These are phyloP conservation scores for Aspergillus ostianus DNA, from an alignment of 495 filamentous ascomycete species.

Conservation along the genomic window DNA sequence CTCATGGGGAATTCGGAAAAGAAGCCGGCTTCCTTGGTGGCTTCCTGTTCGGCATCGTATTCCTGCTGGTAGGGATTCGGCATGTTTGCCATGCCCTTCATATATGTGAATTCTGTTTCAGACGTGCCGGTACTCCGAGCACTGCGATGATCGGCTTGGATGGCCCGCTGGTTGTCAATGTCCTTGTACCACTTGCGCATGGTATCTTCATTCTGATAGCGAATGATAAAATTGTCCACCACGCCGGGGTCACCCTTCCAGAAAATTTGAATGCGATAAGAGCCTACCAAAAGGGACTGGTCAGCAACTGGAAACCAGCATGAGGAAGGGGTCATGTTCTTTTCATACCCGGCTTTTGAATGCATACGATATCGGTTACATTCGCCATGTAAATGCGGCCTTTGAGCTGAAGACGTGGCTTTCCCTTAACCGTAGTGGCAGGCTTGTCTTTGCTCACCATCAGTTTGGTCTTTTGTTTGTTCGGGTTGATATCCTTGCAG, in stretches of 20 bases:
- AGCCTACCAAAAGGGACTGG: constrained; percentile 50
- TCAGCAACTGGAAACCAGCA: background rate
- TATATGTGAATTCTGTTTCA: constrained; percentile 76
- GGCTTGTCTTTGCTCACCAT: constrained; percentile 65
- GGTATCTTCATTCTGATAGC: constrained; percentile 81
- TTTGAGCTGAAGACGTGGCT: constrained; percentile 86
- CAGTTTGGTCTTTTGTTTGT: constrained; percentile 76
- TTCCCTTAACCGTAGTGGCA: constrained; percentile 66
- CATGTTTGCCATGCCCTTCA: constrained; percentile 60
- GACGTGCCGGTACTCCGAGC: constrained; percentile 58
- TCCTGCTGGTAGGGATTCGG: constrained; percentile 79
- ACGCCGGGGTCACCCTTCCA: constrained; percentile 98
- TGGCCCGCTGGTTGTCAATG: constrained; percentile 48
- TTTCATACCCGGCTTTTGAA: constrained; percentile 74
- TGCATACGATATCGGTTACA: constrained; percentile 85
- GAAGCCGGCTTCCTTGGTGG: constrained; percentile 44
- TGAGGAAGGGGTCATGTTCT: background rate
- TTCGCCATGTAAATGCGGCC: constrained; percentile 99
- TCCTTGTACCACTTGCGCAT: constrained; percentile 86
- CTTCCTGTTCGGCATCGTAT: constrained; percentile 78
- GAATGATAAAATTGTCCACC: constrained; percentile 93
- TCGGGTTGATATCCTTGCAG: constrained; percentile 90
- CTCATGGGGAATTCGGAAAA: constrained; percentile 57
- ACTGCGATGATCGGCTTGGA: constrained; percentile 45
- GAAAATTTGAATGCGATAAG: constrained; percentile 94